These are phyloP conservation scores for Hydrangea macrophylla DNA, from an alignment of 148 eudicot species.

Conservation along the genomic window DNA sequence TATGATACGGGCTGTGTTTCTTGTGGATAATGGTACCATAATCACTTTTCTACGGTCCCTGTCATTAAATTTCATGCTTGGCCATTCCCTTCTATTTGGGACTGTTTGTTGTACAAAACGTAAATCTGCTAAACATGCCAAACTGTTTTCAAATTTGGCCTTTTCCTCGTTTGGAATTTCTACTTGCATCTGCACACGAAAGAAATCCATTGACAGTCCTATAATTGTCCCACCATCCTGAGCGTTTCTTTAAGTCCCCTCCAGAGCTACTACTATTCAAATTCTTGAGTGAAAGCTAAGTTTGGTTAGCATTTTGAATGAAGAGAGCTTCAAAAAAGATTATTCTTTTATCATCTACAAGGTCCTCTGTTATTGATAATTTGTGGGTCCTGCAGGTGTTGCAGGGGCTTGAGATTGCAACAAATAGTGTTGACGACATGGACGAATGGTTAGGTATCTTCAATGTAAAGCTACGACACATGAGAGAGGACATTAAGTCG, in stretches of 20 bases:
- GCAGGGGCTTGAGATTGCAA: constrained; percentile 61
- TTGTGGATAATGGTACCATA: no score
- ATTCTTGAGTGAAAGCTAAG: not conserved
- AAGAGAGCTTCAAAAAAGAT: not conserved
- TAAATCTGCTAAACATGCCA: no score
- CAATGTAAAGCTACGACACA: constrained; percentile 74
- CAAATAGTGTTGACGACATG: constrained; percentile 74
- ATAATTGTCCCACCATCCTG: not conserved
- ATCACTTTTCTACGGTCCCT: no score
- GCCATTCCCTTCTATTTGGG: not conserved
- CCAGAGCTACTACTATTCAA: not conserved
- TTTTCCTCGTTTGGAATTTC: not conserved
- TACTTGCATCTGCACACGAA: not conserved
- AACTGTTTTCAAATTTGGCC: no score
- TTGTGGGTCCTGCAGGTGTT: constrained; percentile 45
- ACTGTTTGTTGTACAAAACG: no score
- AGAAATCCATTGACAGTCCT: not conserved
- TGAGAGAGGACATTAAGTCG: constrained; percentile 88
- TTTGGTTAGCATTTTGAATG: not conserved
- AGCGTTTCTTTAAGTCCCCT: not conserved
- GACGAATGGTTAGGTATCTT: constrained; percentile 87
- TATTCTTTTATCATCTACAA: not conserved
- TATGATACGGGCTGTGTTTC: no score
- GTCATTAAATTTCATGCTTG: not conserved
- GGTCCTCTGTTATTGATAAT: not conserved